phyloP scores from a whole-genome alignment of 768 basidiomycete species.

The Pholiota molesta region DNA sequence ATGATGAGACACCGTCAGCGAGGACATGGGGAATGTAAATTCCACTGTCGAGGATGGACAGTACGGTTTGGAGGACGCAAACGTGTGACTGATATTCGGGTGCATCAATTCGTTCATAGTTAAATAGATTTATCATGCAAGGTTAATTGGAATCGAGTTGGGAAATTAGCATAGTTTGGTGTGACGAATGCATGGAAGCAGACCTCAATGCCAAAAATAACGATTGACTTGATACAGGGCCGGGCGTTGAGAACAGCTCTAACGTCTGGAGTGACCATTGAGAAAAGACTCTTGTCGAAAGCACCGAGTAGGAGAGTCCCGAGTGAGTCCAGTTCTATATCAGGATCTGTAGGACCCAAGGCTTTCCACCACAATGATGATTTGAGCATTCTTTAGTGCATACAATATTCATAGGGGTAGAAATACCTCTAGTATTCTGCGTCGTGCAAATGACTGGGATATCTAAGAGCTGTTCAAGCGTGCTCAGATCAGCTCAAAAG shows the following conservation, averaged over 20 bases:
- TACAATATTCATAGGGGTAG: not conserved
- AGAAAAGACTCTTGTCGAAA: conserved; percentile 81
- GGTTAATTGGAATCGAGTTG: not conserved
- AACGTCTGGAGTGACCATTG: conserved; percentile 80
- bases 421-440: conserved; percentile 76
- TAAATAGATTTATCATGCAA: conserved; percentile 5
- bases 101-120: not conserved
- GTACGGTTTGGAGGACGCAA: conserved; percentile 83
- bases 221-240: conserved; percentile 56
- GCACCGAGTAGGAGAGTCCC: conserved; percentile 61
- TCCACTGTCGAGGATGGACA: conserved; percentile 58
- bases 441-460: conserved; percentile 82
- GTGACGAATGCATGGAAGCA: conserved; percentile 18
- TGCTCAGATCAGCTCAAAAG: not conserved
- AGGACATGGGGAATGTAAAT: conserved; percentile 62
- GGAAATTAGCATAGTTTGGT: no score
- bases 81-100: conserved; percentile 70
- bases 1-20: conserved; percentile 85
- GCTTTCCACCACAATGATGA: conserved; percentile 39
- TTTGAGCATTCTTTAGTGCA: not conserved
- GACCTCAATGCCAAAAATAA: conserved; percentile 91
- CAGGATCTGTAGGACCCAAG: conserved; percentile 69
- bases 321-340: conserved; percentile 56
- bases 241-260: conserved; percentile 48
- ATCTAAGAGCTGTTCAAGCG: conserved; percentile 49